phyloP scores from a whole-genome alignment of 495 filamentous ascomycete species.

The Talaromyces trachyspermus region DNA sequence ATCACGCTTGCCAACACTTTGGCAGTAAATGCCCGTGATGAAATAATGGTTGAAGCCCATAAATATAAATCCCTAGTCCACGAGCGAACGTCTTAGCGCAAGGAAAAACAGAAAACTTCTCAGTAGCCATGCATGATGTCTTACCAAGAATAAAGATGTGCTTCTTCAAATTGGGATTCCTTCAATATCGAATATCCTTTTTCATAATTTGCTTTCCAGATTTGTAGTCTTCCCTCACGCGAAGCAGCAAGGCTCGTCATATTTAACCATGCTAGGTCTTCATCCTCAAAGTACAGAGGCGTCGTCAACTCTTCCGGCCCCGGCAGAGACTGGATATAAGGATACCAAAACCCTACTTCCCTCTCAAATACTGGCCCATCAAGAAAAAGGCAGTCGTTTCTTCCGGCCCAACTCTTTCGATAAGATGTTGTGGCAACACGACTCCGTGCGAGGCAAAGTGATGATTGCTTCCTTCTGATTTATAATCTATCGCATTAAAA shows the following conservation, averaged over 20 bases:
- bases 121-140: slow-evolving; percentile 2
- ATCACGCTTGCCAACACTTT: slow-evolving; percentile 37
- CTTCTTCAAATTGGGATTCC: slow-evolving; percentile 23
- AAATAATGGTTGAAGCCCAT: slow-evolving; percentile 58
- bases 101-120: background rate
- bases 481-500: slow-evolving; percentile 39
- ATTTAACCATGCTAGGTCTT: slow-evolving; percentile 49
- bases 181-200: slow-evolving; percentile 27
- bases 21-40: slow-evolving; percentile 47
- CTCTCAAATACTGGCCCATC: slow-evolving; percentile 47
- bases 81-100: background rate
- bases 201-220: slow-evolving; percentile 47
- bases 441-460: slow-evolving; percentile 31
- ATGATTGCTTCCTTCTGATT: slow-evolving; percentile 8
- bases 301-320: slow-evolving; percentile 45
- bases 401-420: slow-evolving; percentile 29
- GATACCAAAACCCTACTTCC: slow-evolving; percentile 50
- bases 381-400: slow-evolving; percentile 47
- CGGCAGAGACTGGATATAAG: slow-evolving; percentile 55
- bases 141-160: slow-evolving; percentile 38
- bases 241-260: slow-evolving; percentile 52
- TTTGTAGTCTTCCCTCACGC: slow-evolving; percentile 28
- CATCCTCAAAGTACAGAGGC: slow-evolving; percentile 48
- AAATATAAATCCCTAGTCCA: slow-evolving; percentile 53
- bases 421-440: slow-evolving; percentile 25